phyloP scores from a whole-genome alignment of 2,329 filamentous ascomycete genomes.

The Pyrenophora tritici-repentis region DNA sequence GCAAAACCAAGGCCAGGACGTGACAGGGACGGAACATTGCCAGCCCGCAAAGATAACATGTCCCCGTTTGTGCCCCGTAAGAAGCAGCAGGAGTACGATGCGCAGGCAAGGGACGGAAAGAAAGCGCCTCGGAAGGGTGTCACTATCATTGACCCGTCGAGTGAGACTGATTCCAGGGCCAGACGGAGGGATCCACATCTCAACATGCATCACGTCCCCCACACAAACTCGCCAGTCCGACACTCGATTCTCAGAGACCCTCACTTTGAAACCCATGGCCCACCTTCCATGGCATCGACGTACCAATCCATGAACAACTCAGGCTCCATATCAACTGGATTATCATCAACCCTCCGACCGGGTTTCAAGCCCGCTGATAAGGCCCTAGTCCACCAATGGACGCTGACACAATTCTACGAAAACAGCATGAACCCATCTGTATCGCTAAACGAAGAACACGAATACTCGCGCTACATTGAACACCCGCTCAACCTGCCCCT shows the following conservation, averaged over 20 bases:
- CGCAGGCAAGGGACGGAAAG: constrained; percentile 64
- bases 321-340: constrained; percentile 32
- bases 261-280: constrained; percentile 42
- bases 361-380: constrained; percentile 68
- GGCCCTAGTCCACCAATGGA: constrained; percentile 82
- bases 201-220: constrained; percentile 16
- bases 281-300: constrained; percentile 22
- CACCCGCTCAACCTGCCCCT: constrained; percentile 90
- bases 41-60: constrained; percentile 77
- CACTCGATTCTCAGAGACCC: constrained; percentile 51
- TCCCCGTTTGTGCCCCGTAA: constrained; percentile 83
- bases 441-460: constrained; percentile 73
- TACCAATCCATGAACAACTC: constrained; percentile 38
- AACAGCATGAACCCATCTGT: constrained; percentile 87
- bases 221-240: constrained; percentile 45
- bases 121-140: constrained; percentile 69
- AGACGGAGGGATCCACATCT: constrained; percentile 29
- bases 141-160: constrained; percentile 67
- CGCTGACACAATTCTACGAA: constrained; percentile 81
- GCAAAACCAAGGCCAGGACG: constrained; percentile 80
- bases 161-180: constrained; percentile 38
- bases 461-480: constrained; percentile 84
- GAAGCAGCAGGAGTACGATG: constrained; percentile 50
- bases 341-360: constrained; percentile 31
- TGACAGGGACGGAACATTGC: constrained; percentile 72